These are phyloP conservation scores for Microcera coccophila DNA, from an alignment of 2,329 filamentous ascomycete species.

Conservation along the genomic window DNA sequence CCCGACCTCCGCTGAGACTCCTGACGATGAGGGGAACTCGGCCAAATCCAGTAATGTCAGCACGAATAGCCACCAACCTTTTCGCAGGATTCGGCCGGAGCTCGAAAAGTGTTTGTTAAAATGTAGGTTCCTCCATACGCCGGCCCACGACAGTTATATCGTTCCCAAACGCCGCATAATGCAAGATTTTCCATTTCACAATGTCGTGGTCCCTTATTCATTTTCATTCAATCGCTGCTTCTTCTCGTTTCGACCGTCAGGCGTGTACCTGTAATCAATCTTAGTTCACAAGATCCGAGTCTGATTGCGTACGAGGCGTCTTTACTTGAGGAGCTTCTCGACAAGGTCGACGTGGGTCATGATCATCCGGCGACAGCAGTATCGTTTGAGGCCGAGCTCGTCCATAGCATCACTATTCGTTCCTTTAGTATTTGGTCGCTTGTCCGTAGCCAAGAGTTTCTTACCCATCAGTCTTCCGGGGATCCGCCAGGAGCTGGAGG, in stretches of 20 bases:
- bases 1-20: too few species aligned
- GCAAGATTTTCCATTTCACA: slow-evolving; percentile 18
- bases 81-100: neutral
- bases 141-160: slow-evolving; percentile 23
- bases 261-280: slow-evolving; percentile 50
- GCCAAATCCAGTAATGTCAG: too few species aligned
- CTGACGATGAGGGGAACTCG: too few species aligned
- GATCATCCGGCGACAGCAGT: slow-evolving; percentile 98
- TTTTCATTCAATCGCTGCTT: slow-evolving; percentile 44
- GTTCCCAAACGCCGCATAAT: slow-evolving; percentile 34
- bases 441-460: slow-evolving; percentile 24
- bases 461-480: slow-evolving; percentile 67
- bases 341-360: slow-evolving; percentile 99
- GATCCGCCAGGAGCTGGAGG: slow-evolving; percentile 77
- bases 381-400: slow-evolving; percentile 85
- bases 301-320: slow-evolving; percentile 20
- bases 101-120: neutral
- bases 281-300: slow-evolving; percentile 8
- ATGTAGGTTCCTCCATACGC: slow-evolving; percentile 24
- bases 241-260: slow-evolving; percentile 60
- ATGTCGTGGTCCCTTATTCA: slow-evolving; percentile 22
- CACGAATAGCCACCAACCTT: too few species aligned
- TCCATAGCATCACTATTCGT: slow-evolving; percentile 83
- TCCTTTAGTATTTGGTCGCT: slow-evolving; percentile 22
- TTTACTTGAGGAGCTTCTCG: slow-evolving; percentile 93